Percentiles rank a stretch among this genome's conserved stretches.
Evolutionary conservation across 257 asterid species (phyloP).

Genomic region (Salvia rosmarinus): DNA sequence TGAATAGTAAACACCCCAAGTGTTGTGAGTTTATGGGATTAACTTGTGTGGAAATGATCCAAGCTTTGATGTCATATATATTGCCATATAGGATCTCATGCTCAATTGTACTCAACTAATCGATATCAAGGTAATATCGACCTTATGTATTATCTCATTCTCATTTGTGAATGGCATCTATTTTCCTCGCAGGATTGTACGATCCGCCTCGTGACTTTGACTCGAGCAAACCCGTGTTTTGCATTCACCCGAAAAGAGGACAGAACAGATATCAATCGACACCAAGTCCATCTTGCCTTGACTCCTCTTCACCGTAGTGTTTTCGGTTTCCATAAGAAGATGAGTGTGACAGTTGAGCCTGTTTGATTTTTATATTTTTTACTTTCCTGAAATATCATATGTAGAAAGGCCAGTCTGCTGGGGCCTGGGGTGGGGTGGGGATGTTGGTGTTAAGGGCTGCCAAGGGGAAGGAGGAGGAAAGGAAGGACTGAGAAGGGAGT

Average conservation of each 20-base stretch:
- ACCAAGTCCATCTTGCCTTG: slow-evolving; percentile 99
- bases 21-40: too few species aligned
- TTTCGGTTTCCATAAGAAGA: slow-evolving; percentile 96
- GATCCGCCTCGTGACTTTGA: slow-evolving; percentile 94
- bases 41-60: too few species aligned
- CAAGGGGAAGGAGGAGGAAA: not conserved
- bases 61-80: slow-evolving; percentile 24
- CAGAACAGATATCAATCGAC: slow-evolving; percentile 86
- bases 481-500: not conserved
- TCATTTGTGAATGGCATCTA: slow-evolving; percentile 34
- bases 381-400: slow-evolving; percentile 7
- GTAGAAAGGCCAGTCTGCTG: not conserved
- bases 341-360: slow-evolving; percentile 92
- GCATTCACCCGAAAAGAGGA: slow-evolving; percentile 98
- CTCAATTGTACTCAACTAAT: slow-evolving; percentile 19
- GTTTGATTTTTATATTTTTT: slow-evolving; percentile 7
- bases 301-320: slow-evolving; percentile 97
- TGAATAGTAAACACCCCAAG: too few species aligned
- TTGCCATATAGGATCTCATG: not conserved
- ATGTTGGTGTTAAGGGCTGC: not conserved
- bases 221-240: slow-evolving; percentile 88
- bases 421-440: not conserved
- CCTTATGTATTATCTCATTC: slow-evolving; percentile 25
- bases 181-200: slow-evolving; percentile 81
- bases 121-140: slow-evolving; percentile 19